These are phyloP conservation scores for Hippophae rhamnoides DNA, from an alignment of 306 rosid genomes.

Conservation along the genomic window DNA sequence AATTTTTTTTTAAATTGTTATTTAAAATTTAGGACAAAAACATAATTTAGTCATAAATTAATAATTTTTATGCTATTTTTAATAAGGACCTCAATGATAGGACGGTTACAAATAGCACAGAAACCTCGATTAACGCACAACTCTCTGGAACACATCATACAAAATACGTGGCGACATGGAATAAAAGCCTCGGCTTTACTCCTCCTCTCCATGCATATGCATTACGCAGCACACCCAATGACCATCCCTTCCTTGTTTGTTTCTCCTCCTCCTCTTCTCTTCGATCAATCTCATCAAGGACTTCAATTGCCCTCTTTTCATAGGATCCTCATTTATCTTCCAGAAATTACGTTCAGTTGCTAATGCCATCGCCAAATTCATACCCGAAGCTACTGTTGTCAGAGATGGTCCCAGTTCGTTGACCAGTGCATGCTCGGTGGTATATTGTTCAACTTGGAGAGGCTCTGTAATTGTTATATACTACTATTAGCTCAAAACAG, in stretches of 20 bases:
- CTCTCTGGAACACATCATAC: conserved; percentile 28
- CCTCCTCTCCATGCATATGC: conserved; percentile 26
- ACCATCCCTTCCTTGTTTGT: background rate
- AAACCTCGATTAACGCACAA: conserved; percentile 19
- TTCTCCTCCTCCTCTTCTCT: conserved; percentile 17
- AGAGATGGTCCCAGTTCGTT: conserved; percentile 1
- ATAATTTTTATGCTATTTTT: background rate
- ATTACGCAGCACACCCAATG: conserved; percentile 34
- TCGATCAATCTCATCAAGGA: conserved; percentile 24
- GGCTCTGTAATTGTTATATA: no score
- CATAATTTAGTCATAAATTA: no score
- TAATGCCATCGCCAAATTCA: conserved; percentile 27
- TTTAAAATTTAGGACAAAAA: no score
- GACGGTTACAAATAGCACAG: conserved; percentile 25
- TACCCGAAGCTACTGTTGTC: conserved; percentile 6
- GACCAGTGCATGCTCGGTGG: background rate
- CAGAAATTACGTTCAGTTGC: conserved; percentile 27
- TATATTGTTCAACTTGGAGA: no score
- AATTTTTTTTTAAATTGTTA: no score
- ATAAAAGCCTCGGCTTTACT: conserved; percentile 28
- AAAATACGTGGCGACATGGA: conserved; percentile 28
- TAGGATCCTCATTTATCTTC: conserved; percentile 13
- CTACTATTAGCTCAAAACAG: no score
- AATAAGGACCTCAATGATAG: conserved; percentile 25
- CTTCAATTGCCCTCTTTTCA: conserved; percentile 7